A percentile compares a stretch with the other conserved stretches of the same genome.
phyloP scores from a whole-genome alignment of 164 flowering plant genomes.

The Buxus sempervirens region DNA sequence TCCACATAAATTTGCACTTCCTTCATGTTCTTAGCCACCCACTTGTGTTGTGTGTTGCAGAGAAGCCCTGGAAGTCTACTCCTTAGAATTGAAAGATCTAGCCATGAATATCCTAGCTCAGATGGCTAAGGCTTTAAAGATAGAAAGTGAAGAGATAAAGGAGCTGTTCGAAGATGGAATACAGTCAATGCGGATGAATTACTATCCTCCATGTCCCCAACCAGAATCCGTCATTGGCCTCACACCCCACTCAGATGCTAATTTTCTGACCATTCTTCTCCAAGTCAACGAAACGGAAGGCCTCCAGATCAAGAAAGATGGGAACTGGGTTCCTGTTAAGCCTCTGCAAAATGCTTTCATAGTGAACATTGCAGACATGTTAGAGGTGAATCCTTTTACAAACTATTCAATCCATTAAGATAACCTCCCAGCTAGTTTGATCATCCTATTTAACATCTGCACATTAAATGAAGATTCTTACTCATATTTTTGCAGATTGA shows the following conservation, averaged over 20 bases:
- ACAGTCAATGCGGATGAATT: constrained; percentile 37
- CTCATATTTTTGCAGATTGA: too few species aligned
- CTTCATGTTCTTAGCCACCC: too few species aligned
- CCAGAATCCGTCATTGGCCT: constrained; percentile 38
- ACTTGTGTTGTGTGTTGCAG: constrained; percentile 18
- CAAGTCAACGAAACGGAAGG: constrained; percentile 38
- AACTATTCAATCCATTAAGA: too few species aligned
- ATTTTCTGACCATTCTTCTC: constrained; percentile 32
- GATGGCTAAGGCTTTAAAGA: constrained; percentile 24
- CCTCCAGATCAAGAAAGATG: constrained; percentile 35
- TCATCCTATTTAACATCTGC: too few species aligned
- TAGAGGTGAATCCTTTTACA: too few species aligned
- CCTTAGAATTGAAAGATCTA: constrained; percentile 18
- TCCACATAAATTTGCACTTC: too few species aligned
- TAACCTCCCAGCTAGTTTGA: too few species aligned
- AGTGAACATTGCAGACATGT: constrained; percentile 39
- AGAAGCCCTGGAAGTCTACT: constrained; percentile 36
- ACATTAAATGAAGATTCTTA: neutral
- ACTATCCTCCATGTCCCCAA: constrained; percentile 42
- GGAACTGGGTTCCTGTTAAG: constrained; percentile 31
- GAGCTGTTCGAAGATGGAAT: constrained; percentile 22
- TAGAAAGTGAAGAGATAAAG: constrained; percentile 20
- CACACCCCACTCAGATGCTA: constrained; percentile 38
- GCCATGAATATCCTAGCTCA: constrained; percentile 19
- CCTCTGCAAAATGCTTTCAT: constrained; percentile 38